A percentile compares a stretch with the other conserved stretches of the same genome.
Evolutionary conservation across 2,329 filamentous ascomycete species (phyloP).

Genomic region (Stachybotrys echinatus): DNA sequence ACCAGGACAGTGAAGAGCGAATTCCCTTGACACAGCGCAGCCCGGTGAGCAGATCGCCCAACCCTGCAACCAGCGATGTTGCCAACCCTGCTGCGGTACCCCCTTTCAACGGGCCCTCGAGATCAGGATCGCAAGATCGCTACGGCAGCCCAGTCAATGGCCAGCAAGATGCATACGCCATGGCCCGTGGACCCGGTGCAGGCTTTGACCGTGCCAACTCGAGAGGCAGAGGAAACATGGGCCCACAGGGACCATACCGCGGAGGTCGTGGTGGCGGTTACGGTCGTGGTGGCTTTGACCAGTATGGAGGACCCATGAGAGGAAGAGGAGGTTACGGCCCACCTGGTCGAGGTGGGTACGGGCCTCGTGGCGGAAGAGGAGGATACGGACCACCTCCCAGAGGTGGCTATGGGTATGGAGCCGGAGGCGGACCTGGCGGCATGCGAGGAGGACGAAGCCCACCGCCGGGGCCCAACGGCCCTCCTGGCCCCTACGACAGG

Average conservation of each 20-base stretch:
- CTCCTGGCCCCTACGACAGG: slow-evolving; percentile 29
- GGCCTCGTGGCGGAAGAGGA: slow-evolving; percentile 29
- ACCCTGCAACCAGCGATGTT: slow-evolving; percentile 34
- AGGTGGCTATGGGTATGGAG: slow-evolving; percentile 9
- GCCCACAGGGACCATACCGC: slow-evolving; percentile 35
- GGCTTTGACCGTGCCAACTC: slow-evolving; percentile 44
- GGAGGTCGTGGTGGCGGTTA: slow-evolving; percentile 40
- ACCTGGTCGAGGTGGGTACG: slow-evolving; percentile 36
- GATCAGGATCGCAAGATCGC: slow-evolving; percentile 49
- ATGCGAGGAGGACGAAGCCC: slow-evolving; percentile 27
- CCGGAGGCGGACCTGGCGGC: slow-evolving; percentile 12
- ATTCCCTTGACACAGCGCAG: slow-evolving; percentile 64
- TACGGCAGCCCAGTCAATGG: slow-evolving; percentile 55
- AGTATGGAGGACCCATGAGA: slow-evolving; percentile 33
- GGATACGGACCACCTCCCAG: slow-evolving; percentile 25
- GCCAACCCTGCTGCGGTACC: slow-evolving; percentile 25
- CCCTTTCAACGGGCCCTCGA: slow-evolving; percentile 27
- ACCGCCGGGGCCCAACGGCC: slow-evolving; percentile 37
- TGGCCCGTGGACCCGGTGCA: slow-evolving; percentile 32
- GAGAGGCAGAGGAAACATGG: slow-evolving; percentile 46
- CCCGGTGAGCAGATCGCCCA: slow-evolving; percentile 53
- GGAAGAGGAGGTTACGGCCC: slow-evolving; percentile 40
- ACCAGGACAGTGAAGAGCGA: slow-evolving; percentile 61
- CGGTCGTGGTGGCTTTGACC: slow-evolving; percentile 45
- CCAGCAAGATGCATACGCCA: slow-evolving; percentile 38